These are phyloP conservation scores for Apodospora peruviana DNA, from an alignment of 495 filamentous ascomycete species.

Conservation along the genomic window DNA sequence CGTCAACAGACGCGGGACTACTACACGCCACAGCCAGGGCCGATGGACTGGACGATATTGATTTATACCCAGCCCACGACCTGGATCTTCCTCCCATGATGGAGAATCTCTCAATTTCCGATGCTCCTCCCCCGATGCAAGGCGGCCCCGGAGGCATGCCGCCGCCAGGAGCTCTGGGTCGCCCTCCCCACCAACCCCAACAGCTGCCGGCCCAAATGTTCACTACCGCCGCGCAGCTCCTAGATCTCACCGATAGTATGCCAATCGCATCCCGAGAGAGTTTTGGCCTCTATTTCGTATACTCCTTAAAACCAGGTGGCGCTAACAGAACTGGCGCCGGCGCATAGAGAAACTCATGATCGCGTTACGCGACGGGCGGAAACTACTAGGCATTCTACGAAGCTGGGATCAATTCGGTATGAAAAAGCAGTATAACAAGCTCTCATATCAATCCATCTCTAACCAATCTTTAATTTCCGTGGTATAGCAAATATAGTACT, in stretches of 20 bases:
- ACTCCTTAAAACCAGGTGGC: too few species aligned
- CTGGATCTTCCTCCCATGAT: slow-evolving; percentile 25
- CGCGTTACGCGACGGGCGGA: slow-evolving; percentile 84
- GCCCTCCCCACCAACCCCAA: slow-evolving; percentile 42
- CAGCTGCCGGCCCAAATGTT: slow-evolving; percentile 88
- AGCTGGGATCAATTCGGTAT: slow-evolving; percentile 98
- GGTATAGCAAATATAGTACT: slow-evolving; percentile 82
- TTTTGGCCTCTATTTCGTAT: too few species aligned
- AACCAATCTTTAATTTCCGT: not conserved
- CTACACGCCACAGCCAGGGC: not conserved
- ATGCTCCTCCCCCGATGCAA: slow-evolving; percentile 27
- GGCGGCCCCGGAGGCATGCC: slow-evolving; percentile 19
- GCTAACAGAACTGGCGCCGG: slow-evolving; percentile 15
- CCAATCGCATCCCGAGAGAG: not conserved
- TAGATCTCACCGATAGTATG: slow-evolving; percentile 93
- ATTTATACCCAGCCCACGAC: slow-evolving; percentile 2
- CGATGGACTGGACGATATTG: slow-evolving; percentile 10
- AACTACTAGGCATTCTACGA: slow-evolving; percentile 83
- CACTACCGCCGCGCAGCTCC: slow-evolving; percentile 88
- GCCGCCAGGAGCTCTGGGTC: slow-evolving; percentile 21
- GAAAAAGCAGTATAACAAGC: slow-evolving; percentile 11
- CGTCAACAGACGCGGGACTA: not conserved
- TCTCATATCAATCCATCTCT: not conserved
- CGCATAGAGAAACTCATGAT: slow-evolving; percentile 86
- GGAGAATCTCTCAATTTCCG: slow-evolving; percentile 44